Base-by-base conservation (phyloP, 1,284 basidiomycete species). In the Trichosporon asahii region DNA sequence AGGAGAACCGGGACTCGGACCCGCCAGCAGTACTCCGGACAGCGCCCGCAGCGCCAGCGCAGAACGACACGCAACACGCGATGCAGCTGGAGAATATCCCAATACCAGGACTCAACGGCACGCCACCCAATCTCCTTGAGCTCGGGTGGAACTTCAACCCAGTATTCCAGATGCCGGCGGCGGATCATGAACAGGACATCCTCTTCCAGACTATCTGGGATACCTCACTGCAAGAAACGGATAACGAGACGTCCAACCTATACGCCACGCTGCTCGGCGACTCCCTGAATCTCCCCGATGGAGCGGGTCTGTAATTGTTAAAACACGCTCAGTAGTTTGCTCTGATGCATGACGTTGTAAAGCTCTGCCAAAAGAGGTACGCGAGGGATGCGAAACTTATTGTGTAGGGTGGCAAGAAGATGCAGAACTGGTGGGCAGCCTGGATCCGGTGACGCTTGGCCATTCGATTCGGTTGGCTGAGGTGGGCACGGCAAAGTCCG, bases 141-240 rank as follows among this genome's bases (percentile, higher is more conserved):
- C 55, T 33, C 27, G 44, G 9, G 11, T 72, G 70, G 70, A 66
- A 69, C 49, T 68, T 72, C 21, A 66, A 72, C 33, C 67, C 68
- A 8, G 53, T 66, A 25, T 67, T 55, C 14, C 68, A 69, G 37
- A 68, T 72, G 68, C 70, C 70, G 9, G 70, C 68, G 0, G 70
- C 68, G 3, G 70, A 69, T 25, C 66, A 61, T 21, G 70, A 68
- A 44, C 70, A 72, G 68, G 69, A 70, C 53, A 35, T 70, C 15
- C 40, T 44, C 18, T 44, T 44, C 40, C 40, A 44, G 40, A 44
- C 40, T 2, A 44, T 86, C 79, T 44, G 40, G 40, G 40, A 44
- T 18, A 44, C 40, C 3, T 44, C 40, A 4, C 40, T 44, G 18
- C 40, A 44, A n/a, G 40, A 44, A 4, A 44, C 40, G 12, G 40